Evolutionary conservation across 176 grass and related monocot species (phyloP).

Genomic region (Oryza rufipogon): DNA sequence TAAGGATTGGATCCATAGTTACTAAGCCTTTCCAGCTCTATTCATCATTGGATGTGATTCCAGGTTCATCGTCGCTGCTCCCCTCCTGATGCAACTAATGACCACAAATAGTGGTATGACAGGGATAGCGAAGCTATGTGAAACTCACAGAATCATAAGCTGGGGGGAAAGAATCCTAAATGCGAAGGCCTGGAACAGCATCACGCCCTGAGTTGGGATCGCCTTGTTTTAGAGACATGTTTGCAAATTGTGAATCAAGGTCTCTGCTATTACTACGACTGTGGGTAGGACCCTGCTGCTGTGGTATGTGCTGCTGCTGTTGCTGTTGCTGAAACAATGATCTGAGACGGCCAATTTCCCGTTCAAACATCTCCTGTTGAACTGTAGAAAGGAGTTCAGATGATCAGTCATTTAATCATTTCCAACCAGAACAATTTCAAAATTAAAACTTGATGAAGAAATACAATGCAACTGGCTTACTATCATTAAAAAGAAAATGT

Average conservation of each 20-base stretch:
- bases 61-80: conserved; percentile 24
- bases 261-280: conserved; percentile 77
- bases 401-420: not conserved
- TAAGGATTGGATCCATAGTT: conserved; percentile 39
- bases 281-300: conserved; percentile 53
- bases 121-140: conserved; percentile 36
- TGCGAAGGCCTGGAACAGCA: conserved; percentile 53
- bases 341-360: conserved; percentile 73
- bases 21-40: conserved; percentile 41
- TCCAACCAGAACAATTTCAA: not conserved
- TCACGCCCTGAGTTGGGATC: conserved; percentile 61
- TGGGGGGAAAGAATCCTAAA: conserved; percentile 48
- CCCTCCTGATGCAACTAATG: conserved; percentile 29
- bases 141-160: conserved; percentile 37
- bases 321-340: conserved; percentile 73
- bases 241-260: conserved; percentile 76
- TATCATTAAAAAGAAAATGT: not conserved
- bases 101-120: conserved; percentile 28
- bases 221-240: conserved; percentile 73
- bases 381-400: conserved; percentile 47
- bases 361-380: conserved; percentile 95
- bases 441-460: not conserved
- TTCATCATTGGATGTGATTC: conserved; percentile 43
- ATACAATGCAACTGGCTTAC: conserved; percentile 2
- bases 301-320: conserved; percentile 56